Percentiles rank a stretch among this genome's conserved stretches.
Evolutionary conservation across 169 alveolate species (phyloP).

Genomic region (Cryptosporidium baileyi): DNA sequence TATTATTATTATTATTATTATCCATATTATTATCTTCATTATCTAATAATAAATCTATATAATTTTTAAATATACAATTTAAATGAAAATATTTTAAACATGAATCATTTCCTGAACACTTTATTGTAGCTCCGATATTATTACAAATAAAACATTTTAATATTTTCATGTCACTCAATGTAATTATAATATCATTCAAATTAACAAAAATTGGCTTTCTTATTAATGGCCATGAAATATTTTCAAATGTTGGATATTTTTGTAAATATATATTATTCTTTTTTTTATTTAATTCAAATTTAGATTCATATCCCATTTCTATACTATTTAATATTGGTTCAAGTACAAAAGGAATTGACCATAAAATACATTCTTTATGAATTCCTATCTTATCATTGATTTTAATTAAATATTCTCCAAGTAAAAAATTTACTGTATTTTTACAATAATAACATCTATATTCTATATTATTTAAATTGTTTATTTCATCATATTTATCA

Average conservation of each 20-base stretch:
- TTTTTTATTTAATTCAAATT: constrained; percentile 27
- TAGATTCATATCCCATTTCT: constrained; percentile 62
- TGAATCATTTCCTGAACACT: constrained; percentile 65
- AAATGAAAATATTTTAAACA: constrained; percentile 38
- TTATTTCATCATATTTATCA: too few relatives aligned
- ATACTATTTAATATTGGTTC: constrained; percentile 50
- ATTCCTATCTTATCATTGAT: background rate
- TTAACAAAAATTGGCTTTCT: constrained; percentile 12
- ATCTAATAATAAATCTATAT: background rate
- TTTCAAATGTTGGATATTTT: constrained; percentile 16
- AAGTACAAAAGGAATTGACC: constrained; percentile 61
- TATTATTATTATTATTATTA: background rate
- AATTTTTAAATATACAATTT: constrained; percentile 1
- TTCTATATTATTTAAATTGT: background rate
- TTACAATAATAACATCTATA: constrained; percentile 17
- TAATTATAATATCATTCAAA: constrained; percentile 23
- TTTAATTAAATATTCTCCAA: constrained; percentile 6
- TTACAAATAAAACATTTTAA: constrained; percentile 32
- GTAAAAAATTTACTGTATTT: background rate
- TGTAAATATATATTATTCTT: background rate
- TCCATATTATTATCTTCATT: background rate
- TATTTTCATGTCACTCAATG: constrained; percentile 7
- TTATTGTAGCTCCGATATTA: constrained; percentile 29
- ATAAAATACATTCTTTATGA: constrained; percentile 60
- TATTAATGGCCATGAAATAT: constrained; percentile 45